phyloP scores from a whole-genome alignment of 2,329 filamentous ascomycete species.

The Penicillium palitans region DNA sequence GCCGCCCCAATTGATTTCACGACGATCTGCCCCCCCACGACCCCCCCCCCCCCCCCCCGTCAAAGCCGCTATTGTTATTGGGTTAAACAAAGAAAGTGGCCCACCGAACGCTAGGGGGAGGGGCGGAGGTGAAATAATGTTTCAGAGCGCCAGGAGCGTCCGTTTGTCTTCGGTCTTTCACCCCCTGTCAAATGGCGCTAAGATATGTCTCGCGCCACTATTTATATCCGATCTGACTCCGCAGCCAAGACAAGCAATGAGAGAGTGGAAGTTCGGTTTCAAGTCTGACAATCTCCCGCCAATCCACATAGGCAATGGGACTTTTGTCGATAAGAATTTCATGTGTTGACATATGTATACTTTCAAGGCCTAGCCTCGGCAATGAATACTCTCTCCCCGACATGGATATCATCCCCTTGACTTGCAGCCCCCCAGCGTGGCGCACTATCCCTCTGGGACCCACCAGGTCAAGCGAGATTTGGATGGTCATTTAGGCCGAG shows the following conservation, averaged over 20 bases:
- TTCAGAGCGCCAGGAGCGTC: conserved; percentile 15
- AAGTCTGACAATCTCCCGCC: conserved; percentile 16
- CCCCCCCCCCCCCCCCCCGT: conserved; percentile 13
- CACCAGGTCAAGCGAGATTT: conserved; percentile 29
- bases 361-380: background rate
- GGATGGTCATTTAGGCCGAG: conserved; percentile 15
- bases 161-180: conserved; percentile 6
- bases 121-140: conserved; percentile 9
- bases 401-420: conserved; percentile 16
- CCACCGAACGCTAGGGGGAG: conserved; percentile 21
- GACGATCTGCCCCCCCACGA: conserved; percentile 21
- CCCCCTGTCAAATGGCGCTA: conserved; percentile 18
- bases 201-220: conserved; percentile 16
- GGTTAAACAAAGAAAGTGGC: conserved; percentile 8
- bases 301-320: background rate
- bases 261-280: background rate
- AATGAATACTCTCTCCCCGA: background rate
- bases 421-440: conserved; percentile 26
- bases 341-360: background rate
- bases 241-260: conserved; percentile 16
- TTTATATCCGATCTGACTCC: conserved; percentile 27
- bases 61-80: conserved; percentile 18
- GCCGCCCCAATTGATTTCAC: conserved; percentile 20
- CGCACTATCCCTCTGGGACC: conserved; percentile 19
- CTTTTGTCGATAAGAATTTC: background rate